phyloP scores from a whole-genome alignment of 768 basidiomycete species.

The Leccinum uliginosum region DNA sequence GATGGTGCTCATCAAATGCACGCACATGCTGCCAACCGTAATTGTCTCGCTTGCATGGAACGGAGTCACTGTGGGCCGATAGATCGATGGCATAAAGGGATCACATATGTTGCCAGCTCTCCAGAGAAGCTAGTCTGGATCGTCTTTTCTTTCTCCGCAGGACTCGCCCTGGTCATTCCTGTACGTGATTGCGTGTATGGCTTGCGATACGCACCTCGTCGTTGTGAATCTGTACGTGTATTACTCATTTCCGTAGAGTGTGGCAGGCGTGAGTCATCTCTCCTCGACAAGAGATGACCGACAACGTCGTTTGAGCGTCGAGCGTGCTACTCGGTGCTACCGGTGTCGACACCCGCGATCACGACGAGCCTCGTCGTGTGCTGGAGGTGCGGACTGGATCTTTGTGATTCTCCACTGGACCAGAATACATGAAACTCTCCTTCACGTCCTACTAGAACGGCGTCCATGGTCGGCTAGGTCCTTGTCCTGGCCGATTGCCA shows the following conservation, averaged over 20 bases:
- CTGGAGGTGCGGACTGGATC: neutral
- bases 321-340: no score
- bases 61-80: neutral
- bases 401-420: neutral
- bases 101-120: conserved; percentile 12
- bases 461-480: no score
- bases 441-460: no score
- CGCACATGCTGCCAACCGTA: conserved; percentile 13
- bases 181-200: neutral
- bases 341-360: neutral
- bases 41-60: conserved; percentile 21
- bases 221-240: neutral
- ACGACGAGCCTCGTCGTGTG: neutral
- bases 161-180: neutral
- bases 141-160: conserved; percentile 8
- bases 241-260: neutral
- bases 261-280: neutral
- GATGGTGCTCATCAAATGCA: conserved; percentile 2
- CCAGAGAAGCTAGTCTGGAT: conserved; percentile 14
- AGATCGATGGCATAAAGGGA: conserved; percentile 7
- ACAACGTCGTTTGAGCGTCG: no score
- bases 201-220: neutral
- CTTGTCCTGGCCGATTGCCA: no score
- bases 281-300: neutral
- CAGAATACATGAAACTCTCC: neutral